Evolutionary conservation across 306 rosid species (phyloP), one percentile per base, ranked within the genome.

Genomic region (Macrotyloma uniflorum): DNA sequence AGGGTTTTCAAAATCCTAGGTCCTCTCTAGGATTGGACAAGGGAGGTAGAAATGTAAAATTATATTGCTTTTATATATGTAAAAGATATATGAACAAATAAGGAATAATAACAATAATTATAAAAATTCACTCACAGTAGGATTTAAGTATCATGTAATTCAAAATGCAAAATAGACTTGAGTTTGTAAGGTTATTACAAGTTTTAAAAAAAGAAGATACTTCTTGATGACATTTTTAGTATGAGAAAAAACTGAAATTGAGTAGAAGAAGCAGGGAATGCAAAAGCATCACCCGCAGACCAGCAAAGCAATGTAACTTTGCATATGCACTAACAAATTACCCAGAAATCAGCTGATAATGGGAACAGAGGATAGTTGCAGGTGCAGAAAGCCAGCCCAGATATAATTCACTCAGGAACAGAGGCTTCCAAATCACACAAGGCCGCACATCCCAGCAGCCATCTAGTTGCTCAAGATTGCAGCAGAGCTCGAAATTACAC

Each of bases 91-190:
- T 7, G 32, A 30, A 32, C 23, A 32, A 32, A 33, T 63, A n/a
- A n/a, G 15, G 24, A 40, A 33, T 33, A 4, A 8, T 63, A 63
- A 9, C 23, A 8, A 32, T 5, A 23, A 11, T 57, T 4, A 24
- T 11, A 33, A 61, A 63, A 36, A 10, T 18, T 10, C 49, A 19
- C n/a, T 18, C 9, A 35, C 26, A 10, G 4, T 66, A 38, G 51
- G 5, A 65, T 11, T 36, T 65, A 36, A 36, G 49, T 70, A 70
- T 70, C 20, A 32, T 70, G 49, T 18, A 49, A 49, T 50, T 70
- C 12, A 50, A 11, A 65, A 65, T 67, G 13, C 54, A 42, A 22
- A 12, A 36, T 42, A 67, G 35, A 66, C 36, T 50, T 13, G 54
- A 67, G 55, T 65, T 38, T 35, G 30, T 10, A 11, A 40, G 26